phyloP scores from a whole-genome alignment of 257 asterid species.

The Salvia miltiorrhiza region DNA sequence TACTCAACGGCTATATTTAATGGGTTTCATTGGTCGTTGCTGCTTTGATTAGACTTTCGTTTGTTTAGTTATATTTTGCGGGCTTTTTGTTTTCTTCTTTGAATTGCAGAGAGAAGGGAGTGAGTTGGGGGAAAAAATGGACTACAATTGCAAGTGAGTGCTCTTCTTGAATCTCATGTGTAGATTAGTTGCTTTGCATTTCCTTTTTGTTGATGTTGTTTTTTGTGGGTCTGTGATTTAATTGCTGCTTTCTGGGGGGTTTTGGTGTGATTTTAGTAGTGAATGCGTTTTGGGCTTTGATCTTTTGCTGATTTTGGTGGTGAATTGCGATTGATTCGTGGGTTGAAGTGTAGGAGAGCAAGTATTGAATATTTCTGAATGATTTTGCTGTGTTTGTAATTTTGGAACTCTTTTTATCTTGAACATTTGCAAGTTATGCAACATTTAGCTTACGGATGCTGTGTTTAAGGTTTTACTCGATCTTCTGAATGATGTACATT shows the following conservation, averaged over 20 bases:
- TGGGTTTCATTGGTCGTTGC: not conserved
- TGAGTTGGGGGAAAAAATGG: constrained; percentile 28
- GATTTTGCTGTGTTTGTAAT: not conserved
- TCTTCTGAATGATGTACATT: constrained; percentile 4
- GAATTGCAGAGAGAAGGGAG: constrained; percentile 9
- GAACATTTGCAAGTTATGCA: not conserved
- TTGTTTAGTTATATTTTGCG: not conserved
- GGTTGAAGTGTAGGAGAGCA: constrained; percentile 6
- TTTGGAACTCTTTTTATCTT: not conserved
- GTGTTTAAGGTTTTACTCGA: not conserved
- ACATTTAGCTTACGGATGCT: constrained; percentile 12
- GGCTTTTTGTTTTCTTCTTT: not conserved
- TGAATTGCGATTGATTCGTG: constrained; percentile 14
- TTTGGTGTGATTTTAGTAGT: constrained; percentile 9
- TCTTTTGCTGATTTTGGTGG: not conserved
- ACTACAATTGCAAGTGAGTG: constrained; percentile 52
- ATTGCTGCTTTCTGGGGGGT: not conserved
- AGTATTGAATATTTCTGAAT: not conserved
- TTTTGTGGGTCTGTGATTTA: constrained; percentile 18
- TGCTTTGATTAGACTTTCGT: constrained; percentile 2
- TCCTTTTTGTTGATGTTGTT: not conserved
- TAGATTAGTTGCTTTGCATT: constrained; percentile 6
- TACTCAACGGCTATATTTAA: constrained; percentile 35
- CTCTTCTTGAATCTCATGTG: constrained; percentile 10
- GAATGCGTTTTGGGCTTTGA: constrained; percentile 4